These are phyloP conservation scores for Escallonia herrerae DNA, from an alignment of 129 eudicot genomes.

Conservation along the genomic window DNA sequence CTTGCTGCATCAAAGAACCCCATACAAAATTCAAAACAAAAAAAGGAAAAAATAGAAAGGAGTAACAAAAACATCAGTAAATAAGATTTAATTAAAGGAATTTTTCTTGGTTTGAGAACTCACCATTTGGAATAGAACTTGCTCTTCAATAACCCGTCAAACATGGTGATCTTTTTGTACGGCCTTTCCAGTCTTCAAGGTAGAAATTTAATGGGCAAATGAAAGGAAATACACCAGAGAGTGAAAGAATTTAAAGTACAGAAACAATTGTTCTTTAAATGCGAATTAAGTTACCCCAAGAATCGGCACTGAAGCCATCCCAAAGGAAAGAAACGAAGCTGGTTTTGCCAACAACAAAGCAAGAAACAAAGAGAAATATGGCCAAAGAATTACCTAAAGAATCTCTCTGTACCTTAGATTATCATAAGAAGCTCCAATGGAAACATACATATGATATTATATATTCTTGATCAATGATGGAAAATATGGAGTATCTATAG, in stretches of 20 bases:
- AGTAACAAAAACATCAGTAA: too few relatives aligned
- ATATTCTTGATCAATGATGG: too few relatives aligned
- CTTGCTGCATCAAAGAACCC: constrained; percentile 42
- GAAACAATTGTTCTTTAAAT: constrained; percentile 8
- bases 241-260: not conserved
- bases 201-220: constrained; percentile 4
- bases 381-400: too few relatives aligned
- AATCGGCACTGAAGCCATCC: too few relatives aligned
- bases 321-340: too few relatives aligned
- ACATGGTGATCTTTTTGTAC: constrained; percentile 29
- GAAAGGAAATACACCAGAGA: not conserved
- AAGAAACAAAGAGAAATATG: too few relatives aligned
- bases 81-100: not conserved
- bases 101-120: not conserved
- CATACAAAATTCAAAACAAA: not conserved
- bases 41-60: not conserved
- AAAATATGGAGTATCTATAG: not conserved
- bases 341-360: too few relatives aligned
- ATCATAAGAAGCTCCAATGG: too few relatives aligned
- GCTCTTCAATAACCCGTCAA: constrained; percentile 56
- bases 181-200: not conserved
- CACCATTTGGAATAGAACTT: constrained; percentile 66
- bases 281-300: constrained; percentile 3
- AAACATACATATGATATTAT: too few relatives aligned
- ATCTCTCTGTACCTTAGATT: too few relatives aligned